Conservation (phyloP, 1,139 yeast genomes). For the Magnusiomyces sp. region DNA sequence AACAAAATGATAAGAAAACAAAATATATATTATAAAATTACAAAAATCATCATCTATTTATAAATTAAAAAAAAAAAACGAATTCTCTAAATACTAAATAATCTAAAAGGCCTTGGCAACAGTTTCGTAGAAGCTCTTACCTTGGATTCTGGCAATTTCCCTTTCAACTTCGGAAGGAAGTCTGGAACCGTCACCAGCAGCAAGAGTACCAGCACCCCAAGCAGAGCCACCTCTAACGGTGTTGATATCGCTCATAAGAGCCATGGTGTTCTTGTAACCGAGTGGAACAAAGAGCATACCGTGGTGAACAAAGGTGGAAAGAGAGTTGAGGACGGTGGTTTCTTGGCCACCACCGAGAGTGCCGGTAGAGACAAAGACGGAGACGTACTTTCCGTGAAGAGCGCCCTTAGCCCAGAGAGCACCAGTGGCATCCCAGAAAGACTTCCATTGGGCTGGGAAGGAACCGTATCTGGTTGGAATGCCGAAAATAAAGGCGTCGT, state of each 20-base stretch:
- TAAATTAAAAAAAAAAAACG: too few species aligned
- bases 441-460: conserved; percentile 72
- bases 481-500: conserved; percentile 75
- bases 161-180: conserved; percentile 58
- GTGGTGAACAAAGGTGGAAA: conserved; percentile 67
- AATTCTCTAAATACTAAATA: too few species aligned
- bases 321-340: conserved; percentile 52
- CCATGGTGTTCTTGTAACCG: conserved; percentile 61
- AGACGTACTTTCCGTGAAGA: conserved; percentile 67
- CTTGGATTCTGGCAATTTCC: conserved; percentile 56
- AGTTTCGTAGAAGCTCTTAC: conserved; percentile 50
- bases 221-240: conserved; percentile 80
- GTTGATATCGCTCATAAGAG: conserved; percentile 47
- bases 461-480: conserved; percentile 79
- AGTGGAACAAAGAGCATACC: conserved; percentile 75
- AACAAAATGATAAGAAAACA: too few species aligned
- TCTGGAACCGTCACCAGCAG: conserved; percentile 76
- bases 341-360: conserved; percentile 88
- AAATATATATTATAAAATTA: too few species aligned
- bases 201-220: conserved; percentile 83
- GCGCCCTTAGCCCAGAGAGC: conserved; percentile 76
- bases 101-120: conserved; percentile 22
- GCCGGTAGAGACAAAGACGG: conserved; percentile 67
- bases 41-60: too few species aligned
- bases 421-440: conserved; percentile 79